phyloP scores from a whole-genome alignment of 371 early-diverging fungal genomes.

The Mortierella sp. region DNA sequence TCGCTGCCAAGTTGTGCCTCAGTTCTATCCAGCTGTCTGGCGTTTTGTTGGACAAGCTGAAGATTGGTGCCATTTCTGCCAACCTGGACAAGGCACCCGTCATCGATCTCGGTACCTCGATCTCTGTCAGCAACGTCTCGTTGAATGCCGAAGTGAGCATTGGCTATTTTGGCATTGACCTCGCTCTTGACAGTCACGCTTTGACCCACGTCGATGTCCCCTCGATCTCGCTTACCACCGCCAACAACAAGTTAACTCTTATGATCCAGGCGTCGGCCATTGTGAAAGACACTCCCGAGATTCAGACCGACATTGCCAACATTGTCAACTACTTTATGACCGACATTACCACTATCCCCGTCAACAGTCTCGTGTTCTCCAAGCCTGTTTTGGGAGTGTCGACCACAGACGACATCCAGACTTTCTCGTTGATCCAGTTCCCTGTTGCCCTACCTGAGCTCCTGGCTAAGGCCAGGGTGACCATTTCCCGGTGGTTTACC shows the following conservation, averaged over 20 bases:
- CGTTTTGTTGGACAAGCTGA: conserved; percentile 38
- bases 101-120: conserved; percentile 44
- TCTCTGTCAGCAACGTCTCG: conserved; percentile 41
- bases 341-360: conserved; percentile 31
- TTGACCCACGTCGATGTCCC: conserved; percentile 48
- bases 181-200: conserved; percentile 41
- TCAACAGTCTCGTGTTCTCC: conserved; percentile 40
- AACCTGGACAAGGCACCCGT: conserved; percentile 51
- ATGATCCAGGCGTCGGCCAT: conserved; percentile 33
- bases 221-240: conserved; percentile 41
- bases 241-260: conserved; percentile 46
- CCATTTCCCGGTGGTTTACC: conserved; percentile 17
- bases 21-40: conserved; percentile 1
- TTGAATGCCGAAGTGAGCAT: conserved; percentile 49
- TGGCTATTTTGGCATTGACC: conserved; percentile 54
- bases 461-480: conserved; percentile 29
- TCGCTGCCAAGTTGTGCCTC: conserved; percentile 30
- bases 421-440: conserved; percentile 29
- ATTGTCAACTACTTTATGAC: conserved; percentile 43
- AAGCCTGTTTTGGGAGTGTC: conserved; percentile 46
- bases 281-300: conserved; percentile 39
- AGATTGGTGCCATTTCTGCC: conserved; percentile 36
- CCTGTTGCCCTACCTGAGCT: conserved; percentile 30
- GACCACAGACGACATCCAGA: conserved; percentile 40
- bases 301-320: conserved; percentile 46